These are phyloP conservation scores for Parascedosporium putredinis DNA, from an alignment of 2,329 filamentous ascomycete genomes.

Conservation along the genomic window DNA sequence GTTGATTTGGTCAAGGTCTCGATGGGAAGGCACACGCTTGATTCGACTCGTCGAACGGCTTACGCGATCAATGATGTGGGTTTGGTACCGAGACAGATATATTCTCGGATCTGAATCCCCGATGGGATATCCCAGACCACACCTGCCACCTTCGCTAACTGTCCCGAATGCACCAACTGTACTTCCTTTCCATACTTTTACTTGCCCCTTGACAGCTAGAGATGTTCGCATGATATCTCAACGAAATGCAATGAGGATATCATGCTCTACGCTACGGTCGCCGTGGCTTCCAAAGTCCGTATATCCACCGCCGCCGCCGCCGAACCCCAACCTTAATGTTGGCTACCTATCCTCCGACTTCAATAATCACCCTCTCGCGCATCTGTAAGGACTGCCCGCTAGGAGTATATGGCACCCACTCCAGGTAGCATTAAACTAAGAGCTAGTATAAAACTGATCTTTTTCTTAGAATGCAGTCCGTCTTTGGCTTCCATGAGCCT, in stretches of 20 bases:
- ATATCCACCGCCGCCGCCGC: constrained; percentile 76
- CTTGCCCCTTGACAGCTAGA: constrained; percentile 80
- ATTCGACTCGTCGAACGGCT: constrained; percentile 77
- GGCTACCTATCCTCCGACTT: constrained; percentile 98
- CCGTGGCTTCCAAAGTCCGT: constrained; percentile 77
- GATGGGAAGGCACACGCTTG: constrained; percentile 82
- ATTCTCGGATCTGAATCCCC: constrained; percentile 47
- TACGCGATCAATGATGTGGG: constrained; percentile 65
- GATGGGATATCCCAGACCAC: constrained; percentile 58
- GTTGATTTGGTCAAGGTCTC: constrained; percentile 56
- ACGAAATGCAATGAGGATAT: constrained; percentile 86
- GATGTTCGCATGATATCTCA: constrained; percentile 93
- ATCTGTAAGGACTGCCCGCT: constrained; percentile 46
- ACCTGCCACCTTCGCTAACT: constrained; percentile 60
- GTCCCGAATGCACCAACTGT: constrained; percentile 88
- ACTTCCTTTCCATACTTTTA: constrained; percentile 95
- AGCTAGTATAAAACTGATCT: not conserved
- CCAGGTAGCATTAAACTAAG: not conserved
- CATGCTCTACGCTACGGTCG: constrained; percentile 74
- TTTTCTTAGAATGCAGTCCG: constrained; percentile 74
- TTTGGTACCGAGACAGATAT: constrained; percentile 81
- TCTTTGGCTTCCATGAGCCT: constrained; percentile 81
- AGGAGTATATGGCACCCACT: not conserved
- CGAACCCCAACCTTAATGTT: constrained; percentile 73
- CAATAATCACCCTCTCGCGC: constrained; percentile 93